Evolutionary conservation across 495 filamentous ascomycete genomes (phyloP).

Genomic region (Haplographium delicatum): DNA sequence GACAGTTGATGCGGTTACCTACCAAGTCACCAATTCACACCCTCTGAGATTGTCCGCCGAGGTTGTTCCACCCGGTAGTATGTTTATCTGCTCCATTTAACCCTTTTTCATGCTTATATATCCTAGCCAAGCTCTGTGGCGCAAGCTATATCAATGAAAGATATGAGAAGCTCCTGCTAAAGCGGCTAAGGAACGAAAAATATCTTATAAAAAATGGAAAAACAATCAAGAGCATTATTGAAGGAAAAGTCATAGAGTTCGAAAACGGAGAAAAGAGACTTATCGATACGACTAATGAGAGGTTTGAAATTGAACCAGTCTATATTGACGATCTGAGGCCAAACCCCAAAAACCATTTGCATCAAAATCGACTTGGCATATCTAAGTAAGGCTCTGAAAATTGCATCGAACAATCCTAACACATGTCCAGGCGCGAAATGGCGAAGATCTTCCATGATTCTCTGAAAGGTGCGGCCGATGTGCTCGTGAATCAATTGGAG

Average conservation of each 20-base stretch:
- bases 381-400: slow-evolving; percentile 1
- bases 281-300: background rate
- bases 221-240: slow-evolving; percentile 8
- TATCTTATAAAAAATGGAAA: slow-evolving; percentile 12
- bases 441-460: background rate
- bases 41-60: slow-evolving; percentile 25
- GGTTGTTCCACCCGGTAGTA: slow-evolving; percentile 9
- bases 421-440: slow-evolving; percentile 8
- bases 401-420: background rate
- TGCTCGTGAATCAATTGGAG: slow-evolving; percentile 8
- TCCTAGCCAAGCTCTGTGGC: slow-evolving; percentile 8
- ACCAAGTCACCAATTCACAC: slow-evolving; percentile 43
- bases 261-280: slow-evolving; percentile 12
- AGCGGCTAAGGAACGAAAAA: slow-evolving; percentile 3
- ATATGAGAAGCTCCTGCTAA: slow-evolving; percentile 8
- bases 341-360: background rate
- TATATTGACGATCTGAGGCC: slow-evolving; percentile 7
- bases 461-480: slow-evolving; percentile 1
- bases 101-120: background rate
- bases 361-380: slow-evolving; percentile 5
- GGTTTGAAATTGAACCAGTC: background rate
- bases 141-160: slow-evolving; percentile 17
- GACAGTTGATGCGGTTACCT: slow-evolving; percentile 46
- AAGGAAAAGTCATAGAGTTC: slow-evolving; percentile 5
- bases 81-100: background rate